Evolutionary conservation across 2,329 filamentous ascomycete genomes (phyloP), one percentile per base, ranked within the genome.

Genomic region (Pezicula neosporulosa): DNA sequence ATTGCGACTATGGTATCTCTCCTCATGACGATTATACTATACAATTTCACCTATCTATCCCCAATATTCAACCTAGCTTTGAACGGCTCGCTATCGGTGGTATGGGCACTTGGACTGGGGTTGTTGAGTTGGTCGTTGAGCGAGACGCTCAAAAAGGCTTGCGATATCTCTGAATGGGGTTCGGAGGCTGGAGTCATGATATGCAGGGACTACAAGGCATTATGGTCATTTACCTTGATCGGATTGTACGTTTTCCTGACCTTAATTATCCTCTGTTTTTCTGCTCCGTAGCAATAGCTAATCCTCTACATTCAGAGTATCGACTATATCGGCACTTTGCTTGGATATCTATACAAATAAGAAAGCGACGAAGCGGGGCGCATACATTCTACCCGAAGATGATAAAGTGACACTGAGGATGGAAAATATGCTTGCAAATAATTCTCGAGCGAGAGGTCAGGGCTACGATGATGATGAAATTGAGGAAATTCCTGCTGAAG

Each of bases 1-100:
- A 47, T 60, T 3, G 50, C 50, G 6, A 65, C 60, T 4, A 48
- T 65, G 8, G 28, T 54, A 30, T 52, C 49, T 8, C 56, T 64
- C 3, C 28, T 47, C 2, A 19, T 62, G n/a, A 64, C 62, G 10
- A 65, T 65, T 15, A 42, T 59, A 15, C 46, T 65, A 2, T 65
- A 65, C 48, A 63, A 63, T 27, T 62, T 62, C 50, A 63, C 61
- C 2, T 65, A 63, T 47, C 55, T 64, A 35, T 60, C 62, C 6
- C 62, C 62, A 1, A 47, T 51, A 18, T 64, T 63, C 52, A 64
- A 65, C 53, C 45, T 58, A 19, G 33, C 60, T 5, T 52, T 63
- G 2, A 65, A 65, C 30, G 57, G 59, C 6, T 46, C 45, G 4
- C 53, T 56, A 30, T 55, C 58, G 0, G 38, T 59, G 13, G 28